A percentile compares a stretch with the other conserved stretches of the same genome.
These are phyloP conservation scores for Pichia sp. DNA, from an alignment of 1,139 yeast species.

Conservation along the genomic window DNA sequence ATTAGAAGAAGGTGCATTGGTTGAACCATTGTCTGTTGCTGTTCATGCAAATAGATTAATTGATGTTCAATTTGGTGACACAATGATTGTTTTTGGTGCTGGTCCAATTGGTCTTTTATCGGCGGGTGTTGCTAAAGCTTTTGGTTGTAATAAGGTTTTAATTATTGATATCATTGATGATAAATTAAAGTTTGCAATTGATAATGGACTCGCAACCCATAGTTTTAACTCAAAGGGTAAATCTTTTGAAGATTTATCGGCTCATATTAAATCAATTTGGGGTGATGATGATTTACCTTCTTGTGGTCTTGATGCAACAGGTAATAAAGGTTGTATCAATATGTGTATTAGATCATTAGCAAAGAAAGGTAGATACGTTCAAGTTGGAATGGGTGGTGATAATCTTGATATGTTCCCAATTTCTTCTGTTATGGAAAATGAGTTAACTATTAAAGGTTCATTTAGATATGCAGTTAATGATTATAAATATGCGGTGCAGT, in stretches of 20 bases:
- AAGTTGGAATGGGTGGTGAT: constrained; percentile 53
- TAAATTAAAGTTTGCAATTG: constrained; percentile 54
- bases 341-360: constrained; percentile 40
- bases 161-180: constrained; percentile 59
- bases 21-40: constrained; percentile 84
- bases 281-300: constrained; percentile 37
- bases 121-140: constrained; percentile 73
- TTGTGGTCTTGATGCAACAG: constrained; percentile 53
- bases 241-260: constrained; percentile 32
- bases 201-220: constrained; percentile 47
- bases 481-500: constrained; percentile 65
- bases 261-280: constrained; percentile 29
- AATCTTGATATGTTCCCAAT: constrained; percentile 55
- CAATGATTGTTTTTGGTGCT: constrained; percentile 79
- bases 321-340: constrained; percentile 47
- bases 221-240: constrained; percentile 47
- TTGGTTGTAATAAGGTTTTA: constrained; percentile 69
- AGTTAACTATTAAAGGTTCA: constrained; percentile 63
- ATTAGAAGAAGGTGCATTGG: constrained; percentile 81
- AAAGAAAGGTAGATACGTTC: constrained; percentile 49
- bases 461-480: constrained; percentile 81
- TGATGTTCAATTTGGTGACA: constrained; percentile 63
- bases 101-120: constrained; percentile 87
- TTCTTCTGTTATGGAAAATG: constrained; percentile 63
- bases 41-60: constrained; percentile 75